Conservation (phyloP, 2,329 filamentous ascomycete genomes). For the Paraconiothyrium sp. region DNA sequence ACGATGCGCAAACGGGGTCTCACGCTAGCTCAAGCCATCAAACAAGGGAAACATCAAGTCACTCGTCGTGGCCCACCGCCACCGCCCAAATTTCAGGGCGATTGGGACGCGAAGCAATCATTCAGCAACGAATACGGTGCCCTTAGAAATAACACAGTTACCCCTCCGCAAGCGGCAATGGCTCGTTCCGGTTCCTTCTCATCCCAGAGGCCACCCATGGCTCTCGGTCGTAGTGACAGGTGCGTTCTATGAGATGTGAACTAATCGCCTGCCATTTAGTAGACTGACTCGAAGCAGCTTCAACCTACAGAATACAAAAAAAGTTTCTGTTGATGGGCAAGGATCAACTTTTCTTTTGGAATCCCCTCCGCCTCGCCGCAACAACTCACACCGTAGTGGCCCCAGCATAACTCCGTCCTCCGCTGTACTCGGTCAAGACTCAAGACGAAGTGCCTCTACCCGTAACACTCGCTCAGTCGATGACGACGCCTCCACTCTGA, state of each 20-base stretch:
- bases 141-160: conserved; percentile 34
- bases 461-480: conserved; percentile 44
- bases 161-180: conserved; percentile 37
- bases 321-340: conserved; percentile 11
- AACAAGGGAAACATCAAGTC: conserved; percentile 35
- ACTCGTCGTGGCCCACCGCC: conserved; percentile 33
- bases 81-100: conserved; percentile 29
- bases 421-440: conserved; percentile 39
- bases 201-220: conserved; percentile 41
- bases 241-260: conserved; percentile 19
- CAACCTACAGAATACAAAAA: conserved; percentile 22
- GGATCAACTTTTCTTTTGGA: conserved; percentile 39
- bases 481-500: conserved; percentile 34
- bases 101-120: conserved; percentile 38
- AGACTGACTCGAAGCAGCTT: conserved; percentile 30
- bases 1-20: conserved; percentile 51
- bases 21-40: conserved; percentile 40
- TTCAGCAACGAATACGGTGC: conserved; percentile 36
- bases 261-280: neutral
- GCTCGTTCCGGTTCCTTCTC: conserved; percentile 39
- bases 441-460: conserved; percentile 40
- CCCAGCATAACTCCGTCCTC: conserved; percentile 45
- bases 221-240: conserved; percentile 42
- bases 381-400: conserved; percentile 41
- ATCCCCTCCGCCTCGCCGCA: conserved; percentile 29